These are phyloP conservation scores for Citrullus amarus DNA, from an alignment of 306 rosid species.

Conservation along the genomic window DNA sequence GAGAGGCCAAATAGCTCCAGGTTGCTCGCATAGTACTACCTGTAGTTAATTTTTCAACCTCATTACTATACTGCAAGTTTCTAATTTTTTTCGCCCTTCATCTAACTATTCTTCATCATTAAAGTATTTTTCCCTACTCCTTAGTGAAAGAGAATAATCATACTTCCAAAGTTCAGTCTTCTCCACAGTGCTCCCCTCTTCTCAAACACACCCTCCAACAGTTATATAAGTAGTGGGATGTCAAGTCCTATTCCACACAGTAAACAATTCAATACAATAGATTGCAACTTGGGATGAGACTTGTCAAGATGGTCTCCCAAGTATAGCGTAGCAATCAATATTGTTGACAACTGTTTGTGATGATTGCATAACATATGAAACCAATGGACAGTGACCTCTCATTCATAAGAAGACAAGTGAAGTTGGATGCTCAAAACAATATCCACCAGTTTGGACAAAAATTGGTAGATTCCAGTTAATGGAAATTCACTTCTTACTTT, in stretches of 20 bases:
- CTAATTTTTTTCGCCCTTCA: neutral
- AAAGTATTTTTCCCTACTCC: neutral
- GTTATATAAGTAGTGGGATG: neutral
- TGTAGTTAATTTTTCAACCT: neutral
- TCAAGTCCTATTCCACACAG: neutral
- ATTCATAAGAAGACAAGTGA: neutral
- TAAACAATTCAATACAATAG: neutral
- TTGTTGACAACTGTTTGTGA: neutral
- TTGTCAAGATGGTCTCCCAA: neutral
- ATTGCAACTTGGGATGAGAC: neutral
- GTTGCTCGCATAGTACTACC: neutral
- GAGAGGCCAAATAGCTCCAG: neutral
- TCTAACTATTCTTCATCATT: neutral
- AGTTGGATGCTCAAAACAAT: neutral
- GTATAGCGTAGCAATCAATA: neutral
- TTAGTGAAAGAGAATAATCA: neutral
- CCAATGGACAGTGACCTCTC: neutral
- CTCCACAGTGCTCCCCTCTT: neutral
- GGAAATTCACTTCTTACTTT: neutral
- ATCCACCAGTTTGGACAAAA: neutral
- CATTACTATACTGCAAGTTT: neutral
- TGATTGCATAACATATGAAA: constrained; percentile 1
- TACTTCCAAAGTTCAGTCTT: neutral
- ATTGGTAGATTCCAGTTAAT: neutral
- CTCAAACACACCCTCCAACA: constrained; percentile 6